phyloP scores from a whole-genome alignment of 176 grass and related monocot genomes.

The Rhipidocladum racemiflorum region DNA sequence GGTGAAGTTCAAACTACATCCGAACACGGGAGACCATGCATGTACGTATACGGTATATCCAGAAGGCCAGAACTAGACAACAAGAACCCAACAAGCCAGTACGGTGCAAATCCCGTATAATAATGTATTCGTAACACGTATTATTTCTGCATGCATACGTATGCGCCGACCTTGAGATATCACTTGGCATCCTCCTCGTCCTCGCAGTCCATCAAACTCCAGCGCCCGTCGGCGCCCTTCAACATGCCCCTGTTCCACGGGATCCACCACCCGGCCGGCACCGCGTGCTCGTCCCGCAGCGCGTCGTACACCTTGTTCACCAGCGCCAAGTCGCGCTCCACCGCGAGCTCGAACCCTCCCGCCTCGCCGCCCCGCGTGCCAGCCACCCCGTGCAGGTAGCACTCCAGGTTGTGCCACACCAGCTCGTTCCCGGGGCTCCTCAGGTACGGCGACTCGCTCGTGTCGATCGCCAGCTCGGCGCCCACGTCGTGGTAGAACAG shows the following conservation, averaged over 20 bases:
- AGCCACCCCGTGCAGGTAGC: conserved; percentile 60
- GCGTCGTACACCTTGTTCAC: conserved; percentile 52
- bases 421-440: conserved; percentile 25
- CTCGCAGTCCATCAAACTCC: conserved; percentile 44
- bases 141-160: neutral
- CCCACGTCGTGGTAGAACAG: conserved; percentile 55
- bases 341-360: conserved; percentile 40
- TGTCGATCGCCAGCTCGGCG: conserved; percentile 51
- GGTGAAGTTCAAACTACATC: neutral
- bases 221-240: conserved; percentile 28
- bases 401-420: conserved; percentile 60
- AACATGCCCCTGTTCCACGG: conserved; percentile 52
- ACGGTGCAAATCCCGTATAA: too few species aligned
- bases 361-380: conserved; percentile 16
- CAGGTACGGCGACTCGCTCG: conserved; percentile 46
- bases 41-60: too few species aligned
- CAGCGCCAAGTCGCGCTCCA: conserved; percentile 56
- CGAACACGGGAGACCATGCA: neutral
- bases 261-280: conserved; percentile 52
- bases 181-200: neutral
- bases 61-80: too few species aligned
- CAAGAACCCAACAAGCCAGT: too few species aligned
- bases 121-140: neutral
- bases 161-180: neutral
- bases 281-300: conserved; percentile 41